These are phyloP conservation scores for Cytospora schulzeri DNA, from an alignment of 2,329 filamentous ascomycete genomes.

Conservation along the genomic window DNA sequence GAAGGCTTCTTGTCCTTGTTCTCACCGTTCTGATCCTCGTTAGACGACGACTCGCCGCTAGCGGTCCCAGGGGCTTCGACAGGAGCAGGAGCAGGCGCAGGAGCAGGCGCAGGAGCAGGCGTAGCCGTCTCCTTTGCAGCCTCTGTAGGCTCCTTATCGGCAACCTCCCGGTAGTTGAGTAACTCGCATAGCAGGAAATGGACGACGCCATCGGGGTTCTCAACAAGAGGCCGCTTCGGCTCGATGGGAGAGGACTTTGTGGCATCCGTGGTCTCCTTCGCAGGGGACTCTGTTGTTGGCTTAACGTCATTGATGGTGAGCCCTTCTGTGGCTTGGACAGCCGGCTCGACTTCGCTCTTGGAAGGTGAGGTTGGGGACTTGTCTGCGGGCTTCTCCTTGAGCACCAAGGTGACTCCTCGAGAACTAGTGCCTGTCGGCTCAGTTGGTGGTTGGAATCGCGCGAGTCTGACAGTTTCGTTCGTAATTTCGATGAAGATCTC, in stretches of 20 bases:
- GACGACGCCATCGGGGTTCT: slow-evolving; percentile 92
- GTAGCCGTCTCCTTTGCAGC: slow-evolving; percentile 47
- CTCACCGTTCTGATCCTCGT: slow-evolving; percentile 37
- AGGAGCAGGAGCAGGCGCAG: no score
- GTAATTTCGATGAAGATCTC: slow-evolving; percentile 85
- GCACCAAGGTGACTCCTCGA: slow-evolving; percentile 14
- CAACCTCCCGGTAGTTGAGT: slow-evolving; percentile 87
- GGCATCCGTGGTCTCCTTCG: slow-evolving; percentile 64
- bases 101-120: slow-evolving; percentile 12
- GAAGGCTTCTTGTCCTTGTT: slow-evolving; percentile 62
- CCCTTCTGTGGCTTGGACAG: slow-evolving; percentile 50
- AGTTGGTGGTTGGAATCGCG: slow-evolving; percentile 51
- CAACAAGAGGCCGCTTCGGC: slow-evolving; percentile 79
- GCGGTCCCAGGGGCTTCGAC: slow-evolving; percentile 36
- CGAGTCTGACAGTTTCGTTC: slow-evolving; percentile 79
- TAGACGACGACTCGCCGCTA: slow-evolving; percentile 7
- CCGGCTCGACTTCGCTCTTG: slow-evolving; percentile 47
- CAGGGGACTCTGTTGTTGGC: slow-evolving; percentile 59
- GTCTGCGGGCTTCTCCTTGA: slow-evolving; percentile 23
- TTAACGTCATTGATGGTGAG: slow-evolving; percentile 57
- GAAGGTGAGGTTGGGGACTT: slow-evolving; percentile 24
- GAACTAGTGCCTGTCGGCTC: slow-evolving; percentile 33
- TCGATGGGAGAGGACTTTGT: slow-evolving; percentile 65
- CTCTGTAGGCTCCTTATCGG: slow-evolving; percentile 70
- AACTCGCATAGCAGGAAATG: slow-evolving; percentile 93